Evolutionary conservation across 495 filamentous ascomycete genomes (phyloP).

Genomic region (Lasiosphaeria ovina): DNA sequence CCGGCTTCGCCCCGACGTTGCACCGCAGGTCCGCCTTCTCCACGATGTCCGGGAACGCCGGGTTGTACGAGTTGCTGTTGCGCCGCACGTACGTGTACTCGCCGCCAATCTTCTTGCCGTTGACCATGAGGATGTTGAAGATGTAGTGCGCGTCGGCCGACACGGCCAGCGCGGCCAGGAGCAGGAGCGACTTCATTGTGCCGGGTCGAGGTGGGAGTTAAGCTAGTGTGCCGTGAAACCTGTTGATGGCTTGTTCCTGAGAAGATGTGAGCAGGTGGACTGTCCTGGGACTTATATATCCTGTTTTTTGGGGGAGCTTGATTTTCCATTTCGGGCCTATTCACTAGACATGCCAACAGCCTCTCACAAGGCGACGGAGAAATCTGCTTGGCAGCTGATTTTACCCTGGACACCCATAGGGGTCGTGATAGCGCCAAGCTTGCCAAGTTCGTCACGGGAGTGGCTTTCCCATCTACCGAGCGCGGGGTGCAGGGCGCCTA

Average conservation of each 20-base stretch:
- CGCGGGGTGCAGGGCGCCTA: constrained; percentile 15
- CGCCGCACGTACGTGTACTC: constrained; percentile 42
- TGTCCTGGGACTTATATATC: too few relatives aligned
- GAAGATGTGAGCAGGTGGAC: neutral
- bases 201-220: neutral
- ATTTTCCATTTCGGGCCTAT: neutral
- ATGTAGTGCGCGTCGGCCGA: constrained; percentile 40
- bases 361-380: too few relatives aligned
- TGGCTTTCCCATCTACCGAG: constrained; percentile 18
- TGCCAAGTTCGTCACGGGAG: constrained; percentile 13
- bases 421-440: neutral
- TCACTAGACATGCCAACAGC: neutral
- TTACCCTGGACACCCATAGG: constrained; percentile 13
- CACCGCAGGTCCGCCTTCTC: constrained; percentile 46
- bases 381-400: constrained; percentile 11
- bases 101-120: constrained; percentile 36
- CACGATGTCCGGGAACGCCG: constrained; percentile 41
- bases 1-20: constrained; percentile 41
- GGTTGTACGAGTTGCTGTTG: constrained; percentile 42
- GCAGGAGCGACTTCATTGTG: constrained; percentile 30
- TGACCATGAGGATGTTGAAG: constrained; percentile 41
- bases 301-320: too few relatives aligned
- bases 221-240: neutral
- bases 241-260: too few relatives aligned
- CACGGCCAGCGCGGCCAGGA: constrained; percentile 29